Base-by-base conservation (phyloP, 257 asterid genomes). In the Jacaranda mimosifolia region DNA sequence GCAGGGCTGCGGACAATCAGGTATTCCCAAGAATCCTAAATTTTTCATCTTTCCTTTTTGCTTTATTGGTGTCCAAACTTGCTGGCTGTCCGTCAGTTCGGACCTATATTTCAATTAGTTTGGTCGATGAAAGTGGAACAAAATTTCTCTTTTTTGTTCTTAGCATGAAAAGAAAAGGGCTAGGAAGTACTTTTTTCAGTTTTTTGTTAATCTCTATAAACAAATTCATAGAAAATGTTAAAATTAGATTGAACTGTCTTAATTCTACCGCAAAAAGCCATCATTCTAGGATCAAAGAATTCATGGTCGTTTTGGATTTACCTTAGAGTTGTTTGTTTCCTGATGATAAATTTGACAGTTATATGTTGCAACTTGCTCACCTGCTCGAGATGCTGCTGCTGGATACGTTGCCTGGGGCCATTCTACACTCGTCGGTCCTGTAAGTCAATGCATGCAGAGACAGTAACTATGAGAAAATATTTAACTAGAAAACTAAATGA, bases 1-100 rank as follows among this genome's bases (percentile, higher is more conserved):
- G 97, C 97, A 95, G 99, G 92, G 99, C 99, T 51, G 88, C 82
- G 74, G 99, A 95, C 87, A 93, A 93, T 86, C 99, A 93, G 97
- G 97, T 95, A 89, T 56, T 56, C 26, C 67, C 48, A 12, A n/a
- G 38, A 68, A 77, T 51, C 58, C 43, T 62, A 14, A 9, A 48
- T 53, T 43, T 56, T 58, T 68, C 65, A 63, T 58, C 76, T 26
- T 18, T 14, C 72, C 63, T 12, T 55, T 63, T 55, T 79, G 15
- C 32, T 83, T 73, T 55, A 36, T 7, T 45, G 62, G 55, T 69
- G 70, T 14, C 45, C 21, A 42, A 38, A 49, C 56, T 71, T 71
- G 76, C 49, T 51, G 45, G 38, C 32, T 45, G 19, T 36, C 49
- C 15, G 13, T 35, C 45, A 36, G 32, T 17, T 56, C 17, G 26